phyloP scores from a whole-genome alignment of 2,329 filamentous ascomycete genomes.

The Stagonosporopsis cucurbitacearum region DNA sequence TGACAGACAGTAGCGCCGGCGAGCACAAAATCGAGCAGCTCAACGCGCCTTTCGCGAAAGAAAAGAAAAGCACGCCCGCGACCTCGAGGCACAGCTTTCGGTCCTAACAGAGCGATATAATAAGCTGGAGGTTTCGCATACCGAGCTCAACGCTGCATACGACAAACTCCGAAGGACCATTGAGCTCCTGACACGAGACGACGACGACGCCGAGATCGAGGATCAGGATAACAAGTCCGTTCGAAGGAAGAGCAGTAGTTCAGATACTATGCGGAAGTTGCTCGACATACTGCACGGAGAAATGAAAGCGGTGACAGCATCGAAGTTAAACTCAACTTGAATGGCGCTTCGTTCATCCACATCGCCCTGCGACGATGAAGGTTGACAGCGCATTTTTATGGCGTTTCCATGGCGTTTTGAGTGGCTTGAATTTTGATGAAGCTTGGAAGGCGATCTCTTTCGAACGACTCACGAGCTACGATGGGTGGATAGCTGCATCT shows the following conservation, averaged over 20 bases:
- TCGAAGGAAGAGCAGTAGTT: constrained; percentile 37
- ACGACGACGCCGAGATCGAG: constrained; percentile 42
- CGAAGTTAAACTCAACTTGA: constrained; percentile 34
- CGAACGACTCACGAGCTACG: neutral
- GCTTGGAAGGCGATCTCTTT: constrained; percentile 4
- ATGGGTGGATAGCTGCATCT: neutral
- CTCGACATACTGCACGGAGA: constrained; percentile 50
- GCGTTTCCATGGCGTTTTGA: neutral
- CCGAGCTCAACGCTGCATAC: constrained; percentile 47
- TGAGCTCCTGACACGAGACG: constrained; percentile 46
- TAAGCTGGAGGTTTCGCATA: constrained; percentile 62
- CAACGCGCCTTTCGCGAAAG: constrained; percentile 67
- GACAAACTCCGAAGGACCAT: constrained; percentile 51
- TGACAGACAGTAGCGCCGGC: constrained; percentile 55
- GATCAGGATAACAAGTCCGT: constrained; percentile 31
- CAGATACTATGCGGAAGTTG: constrained; percentile 47
- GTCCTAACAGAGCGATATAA: constrained; percentile 63
- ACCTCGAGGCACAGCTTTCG: constrained; percentile 64
- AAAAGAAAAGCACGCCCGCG: constrained; percentile 70
- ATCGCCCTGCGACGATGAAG: neutral
- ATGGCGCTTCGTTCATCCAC: neutral
- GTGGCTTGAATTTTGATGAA: neutral
- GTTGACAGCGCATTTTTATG: neutral
- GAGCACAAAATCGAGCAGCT: constrained; percentile 67
- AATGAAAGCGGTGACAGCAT: constrained; percentile 32